These are phyloP conservation scores for Hericium coralloides DNA, from an alignment of 768 basidiomycete species.

Conservation along the genomic window DNA sequence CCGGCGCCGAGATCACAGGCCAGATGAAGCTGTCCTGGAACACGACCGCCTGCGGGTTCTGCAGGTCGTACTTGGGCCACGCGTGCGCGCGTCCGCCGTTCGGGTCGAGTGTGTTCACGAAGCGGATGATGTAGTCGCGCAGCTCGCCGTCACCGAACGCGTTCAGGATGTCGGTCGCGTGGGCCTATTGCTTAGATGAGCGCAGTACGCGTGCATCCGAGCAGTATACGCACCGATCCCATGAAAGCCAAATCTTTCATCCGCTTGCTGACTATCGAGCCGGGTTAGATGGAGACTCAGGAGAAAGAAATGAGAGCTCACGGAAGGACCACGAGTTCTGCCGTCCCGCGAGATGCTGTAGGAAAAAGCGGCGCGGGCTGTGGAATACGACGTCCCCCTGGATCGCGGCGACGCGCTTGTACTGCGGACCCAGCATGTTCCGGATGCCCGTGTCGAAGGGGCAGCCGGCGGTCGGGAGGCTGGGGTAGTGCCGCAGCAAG, in stretches of 20 bases:
- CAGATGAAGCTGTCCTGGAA: slow-evolving; percentile 1
- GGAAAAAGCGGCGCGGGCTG: slow-evolving; percentile 9
- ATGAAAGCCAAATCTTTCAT: slow-evolving; percentile 6
- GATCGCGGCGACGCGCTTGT: slow-evolving; percentile 10
- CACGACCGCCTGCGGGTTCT: slow-evolving; percentile 6
- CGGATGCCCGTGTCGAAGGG: slow-evolving; percentile 12
- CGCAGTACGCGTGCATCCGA: neutral
- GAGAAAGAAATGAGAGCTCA: neutral
- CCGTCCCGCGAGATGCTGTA: slow-evolving; percentile 2
- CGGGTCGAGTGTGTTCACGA: slow-evolving; percentile 10
- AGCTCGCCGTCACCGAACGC: slow-evolving; percentile 6
- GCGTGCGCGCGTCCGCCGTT: slow-evolving; percentile 3
- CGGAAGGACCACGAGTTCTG: slow-evolving; percentile 12
- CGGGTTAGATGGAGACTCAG: too few relatives aligned
- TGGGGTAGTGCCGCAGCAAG: slow-evolving; percentile 16
- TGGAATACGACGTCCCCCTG: slow-evolving; percentile 14
- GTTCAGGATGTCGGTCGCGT: slow-evolving; percentile 14
- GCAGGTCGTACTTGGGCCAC: slow-evolving; percentile 9
- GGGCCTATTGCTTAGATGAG: neutral
- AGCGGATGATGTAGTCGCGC: slow-evolving; percentile 10
- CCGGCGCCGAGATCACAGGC: slow-evolving; percentile 3
- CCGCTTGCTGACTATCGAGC: slow-evolving; percentile 7
- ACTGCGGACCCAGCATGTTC: slow-evolving; percentile 15
- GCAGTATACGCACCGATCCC: slow-evolving; percentile 4
- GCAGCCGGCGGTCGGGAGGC: slow-evolving; percentile 6